Conservation (phyloP, 2,329 filamentous ascomycete species). For the Apiospora arundinis region DNA sequence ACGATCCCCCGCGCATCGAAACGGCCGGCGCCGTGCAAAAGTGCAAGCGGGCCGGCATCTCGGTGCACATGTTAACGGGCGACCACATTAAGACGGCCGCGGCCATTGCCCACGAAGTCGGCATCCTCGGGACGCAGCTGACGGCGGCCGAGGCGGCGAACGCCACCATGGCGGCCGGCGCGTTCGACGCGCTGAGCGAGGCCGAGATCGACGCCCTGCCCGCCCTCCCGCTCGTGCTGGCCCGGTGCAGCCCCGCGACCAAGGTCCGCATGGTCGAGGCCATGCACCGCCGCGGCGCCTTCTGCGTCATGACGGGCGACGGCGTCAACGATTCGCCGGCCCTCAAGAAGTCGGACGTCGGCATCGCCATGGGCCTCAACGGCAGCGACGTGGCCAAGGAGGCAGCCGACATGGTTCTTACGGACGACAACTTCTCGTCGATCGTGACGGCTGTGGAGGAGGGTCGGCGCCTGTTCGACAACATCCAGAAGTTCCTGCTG, state of each 20-base stretch:
- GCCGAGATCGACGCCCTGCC: conserved; percentile 67
- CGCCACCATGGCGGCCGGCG: conserved; percentile 65
- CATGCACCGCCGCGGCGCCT: conserved; percentile 70
- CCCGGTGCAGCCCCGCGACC: conserved; percentile 72
- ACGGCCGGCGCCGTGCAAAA: conserved; percentile 65
- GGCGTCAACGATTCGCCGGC: conserved; percentile 79
- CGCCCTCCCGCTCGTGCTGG: conserved; percentile 69
- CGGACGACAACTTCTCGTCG: conserved; percentile 87
- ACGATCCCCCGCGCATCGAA: conserved; percentile 74
- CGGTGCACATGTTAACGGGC: conserved; percentile 73
- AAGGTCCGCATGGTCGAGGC: conserved; percentile 80
- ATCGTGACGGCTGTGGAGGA: conserved; percentile 77
- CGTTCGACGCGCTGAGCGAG: conserved; percentile 68
- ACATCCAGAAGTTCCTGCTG: conserved; percentile 74
- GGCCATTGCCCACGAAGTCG: conserved; percentile 69
- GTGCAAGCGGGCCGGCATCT: conserved; percentile 67
- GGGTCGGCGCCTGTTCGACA: conserved; percentile 73
- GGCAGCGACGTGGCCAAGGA: conserved; percentile 80
- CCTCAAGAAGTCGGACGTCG: conserved; percentile 75
- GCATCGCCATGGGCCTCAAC: conserved; percentile 76
- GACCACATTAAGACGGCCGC: conserved; percentile 73
- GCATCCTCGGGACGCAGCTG: conserved; percentile 56
- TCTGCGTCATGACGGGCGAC: conserved; percentile 78
- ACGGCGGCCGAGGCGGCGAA: conserved; percentile 46
- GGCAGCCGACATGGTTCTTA: conserved; percentile 86